Evolutionary conservation across 177 flowering plant genomes (phyloP).

Genomic region (Vitis hybrid): DNA sequence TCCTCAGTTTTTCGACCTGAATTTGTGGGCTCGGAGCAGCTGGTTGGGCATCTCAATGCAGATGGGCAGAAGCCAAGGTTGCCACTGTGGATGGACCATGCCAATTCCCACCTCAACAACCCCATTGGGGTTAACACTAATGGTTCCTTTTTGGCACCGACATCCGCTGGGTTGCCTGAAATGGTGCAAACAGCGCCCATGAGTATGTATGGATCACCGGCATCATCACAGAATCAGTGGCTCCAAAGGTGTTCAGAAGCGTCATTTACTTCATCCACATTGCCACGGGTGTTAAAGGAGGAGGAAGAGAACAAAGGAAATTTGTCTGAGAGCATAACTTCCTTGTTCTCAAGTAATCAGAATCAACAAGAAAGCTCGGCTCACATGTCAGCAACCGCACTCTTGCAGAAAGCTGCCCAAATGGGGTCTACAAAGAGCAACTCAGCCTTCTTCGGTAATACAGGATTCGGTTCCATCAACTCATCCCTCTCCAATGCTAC

Average conservation of each 20-base stretch:
- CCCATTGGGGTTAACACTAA: constrained; percentile 12
- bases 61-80: constrained; percentile 19
- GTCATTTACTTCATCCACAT: constrained; percentile 1
- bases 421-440: constrained; percentile 40
- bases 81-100: constrained; percentile 27
- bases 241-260: constrained; percentile 12
- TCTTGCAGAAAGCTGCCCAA: constrained; percentile 40
- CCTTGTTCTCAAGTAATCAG: constrained; percentile 6
- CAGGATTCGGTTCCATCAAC: constrained; percentile 11
- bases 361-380: constrained; percentile 9
- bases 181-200: background rate
- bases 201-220: constrained; percentile 14
- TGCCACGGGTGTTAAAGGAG: constrained; percentile 13
- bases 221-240: constrained; percentile 9
- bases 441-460: constrained; percentile 1
- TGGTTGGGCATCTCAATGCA: background rate
- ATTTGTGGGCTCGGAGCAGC: constrained; percentile 6
- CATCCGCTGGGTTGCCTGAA: constrained; percentile 4
- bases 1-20: constrained; percentile 12
- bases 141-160: background rate
- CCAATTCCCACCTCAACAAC: constrained; percentile 13
- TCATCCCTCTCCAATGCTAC: constrained; percentile 7
- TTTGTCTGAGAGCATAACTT: constrained; percentile 8
- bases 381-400: constrained; percentile 42
- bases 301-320: constrained; percentile 22